A percentile compares a stretch with the other conserved stretches of the same genome.
phyloP scores from a whole-genome alignment of 352 stramenopile species.

The Phytopythium vexans region DNA sequence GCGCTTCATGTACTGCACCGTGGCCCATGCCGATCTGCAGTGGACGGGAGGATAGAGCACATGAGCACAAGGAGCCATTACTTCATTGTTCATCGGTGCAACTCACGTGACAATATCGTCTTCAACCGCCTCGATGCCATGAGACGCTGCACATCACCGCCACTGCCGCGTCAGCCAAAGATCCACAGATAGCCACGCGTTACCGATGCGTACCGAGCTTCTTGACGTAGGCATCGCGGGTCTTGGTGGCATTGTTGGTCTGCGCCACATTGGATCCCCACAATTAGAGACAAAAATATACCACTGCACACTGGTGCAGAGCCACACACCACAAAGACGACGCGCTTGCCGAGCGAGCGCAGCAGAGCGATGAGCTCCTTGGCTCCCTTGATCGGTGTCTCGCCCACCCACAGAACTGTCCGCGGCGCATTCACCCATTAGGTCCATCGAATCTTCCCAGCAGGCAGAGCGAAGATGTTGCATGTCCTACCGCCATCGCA shows the following conservation, averaged over 20 bases:
- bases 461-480: not conserved
- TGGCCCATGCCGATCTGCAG: constrained; percentile 75
- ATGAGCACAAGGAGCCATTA: constrained; percentile 2
- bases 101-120: constrained; percentile 81
- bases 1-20: constrained; percentile 77
- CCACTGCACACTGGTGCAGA: not conserved
- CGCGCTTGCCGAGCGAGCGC: constrained; percentile 72
- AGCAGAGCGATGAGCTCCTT: constrained; percentile 61
- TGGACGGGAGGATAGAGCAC: not conserved
- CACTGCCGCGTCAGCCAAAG: not conserved
- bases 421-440: no score
- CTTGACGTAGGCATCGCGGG: constrained; percentile 75
- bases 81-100: not conserved
- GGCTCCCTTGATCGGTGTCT: constrained; percentile 59
- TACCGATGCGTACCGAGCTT: constrained; percentile 54
- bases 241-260: constrained; percentile 88
- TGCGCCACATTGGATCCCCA: constrained; percentile 9
- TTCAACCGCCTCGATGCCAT: constrained; percentile 61
- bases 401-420: constrained; percentile 65
- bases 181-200: not conserved
- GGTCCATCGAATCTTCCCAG: not conserved
- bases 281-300: not conserved
- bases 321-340: constrained; percentile 73
- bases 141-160: constrained; percentile 38
- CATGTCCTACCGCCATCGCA: constrained; percentile 65